Base-by-base conservation (phyloP, 371 early-diverging fungal genomes). In the Coemansia sp. region DNA sequence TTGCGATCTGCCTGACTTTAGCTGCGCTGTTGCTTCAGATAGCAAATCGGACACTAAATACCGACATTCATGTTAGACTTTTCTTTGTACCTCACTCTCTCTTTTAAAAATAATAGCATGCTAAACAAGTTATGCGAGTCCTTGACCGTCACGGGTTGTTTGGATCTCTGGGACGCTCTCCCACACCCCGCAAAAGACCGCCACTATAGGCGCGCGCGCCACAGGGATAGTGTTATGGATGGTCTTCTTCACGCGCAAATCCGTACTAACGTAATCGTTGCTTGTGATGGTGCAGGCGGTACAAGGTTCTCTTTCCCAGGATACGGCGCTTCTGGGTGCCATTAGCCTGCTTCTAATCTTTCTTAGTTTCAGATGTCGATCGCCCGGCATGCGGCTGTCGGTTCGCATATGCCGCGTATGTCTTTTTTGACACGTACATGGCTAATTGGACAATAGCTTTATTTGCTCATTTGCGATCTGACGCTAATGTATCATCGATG, bases 1-100 rank as follows among this genome's bases (percentile, higher is more conserved):
- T 6, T 48, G 50, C 20, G 50, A 48, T 48, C 50, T n/a, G 50
- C 50, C 50, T 48, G 50, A 48, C 50, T 48, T 48, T 9, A 8
- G 50, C 50, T 20, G 50, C 50, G 20, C 50, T n/a, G 20, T n/a
- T 2, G 21, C 20, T 18, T n/a, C 20, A 14, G 48, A 6, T 16
- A n/a, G 50, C 50, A 48, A 48, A 48, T 48, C 50, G 50, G 50
- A 48, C 50, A 48, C 50, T 48, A 20, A 48, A 48, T 18, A 20
- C 18, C 20, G 7, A 7, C 20, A n/a, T 5, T 9, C 8, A 6
- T 48, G 18, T 48, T 48, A 48, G 20, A 18, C 20, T 48, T n/a
- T 20, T 48, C 18, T 16, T 48, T 48, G 18, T 18, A 7, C n/a
- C 7, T 7, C 48, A 6, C n/a, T 16, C 18, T 48, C 18, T 14